These are phyloP conservation scores for Ceratobasidium sp. DNA, from an alignment of 1,284 basidiomycete genomes.

Conservation along the genomic window DNA sequence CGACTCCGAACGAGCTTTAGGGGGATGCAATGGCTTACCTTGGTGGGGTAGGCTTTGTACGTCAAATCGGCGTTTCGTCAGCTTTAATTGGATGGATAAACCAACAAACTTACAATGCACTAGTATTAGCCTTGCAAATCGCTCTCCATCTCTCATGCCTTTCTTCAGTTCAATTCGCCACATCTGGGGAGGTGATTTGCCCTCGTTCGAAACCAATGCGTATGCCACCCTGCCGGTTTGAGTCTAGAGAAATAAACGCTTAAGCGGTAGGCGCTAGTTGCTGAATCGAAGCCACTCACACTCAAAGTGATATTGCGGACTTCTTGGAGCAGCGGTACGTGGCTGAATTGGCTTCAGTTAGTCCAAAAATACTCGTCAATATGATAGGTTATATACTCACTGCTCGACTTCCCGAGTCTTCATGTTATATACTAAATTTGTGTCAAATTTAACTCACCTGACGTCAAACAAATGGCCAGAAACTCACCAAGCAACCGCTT, in stretches of 20 bases:
- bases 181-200: slow-evolving; percentile 81
- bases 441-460: too few species aligned
- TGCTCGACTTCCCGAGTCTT: slow-evolving; percentile 73
- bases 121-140: slow-evolving; percentile 19
- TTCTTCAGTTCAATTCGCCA: slow-evolving; percentile 80
- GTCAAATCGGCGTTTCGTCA: not conserved
- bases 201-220: slow-evolving; percentile 79
- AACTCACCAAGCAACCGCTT: slow-evolving; percentile 79
- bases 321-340: slow-evolving; percentile 81
- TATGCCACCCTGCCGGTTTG: slow-evolving; percentile 55
- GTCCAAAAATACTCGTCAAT: not conserved
- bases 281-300: slow-evolving; percentile 60
- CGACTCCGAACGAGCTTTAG: not conserved
- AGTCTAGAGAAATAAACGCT: not conserved
- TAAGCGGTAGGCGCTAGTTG: too few species aligned
- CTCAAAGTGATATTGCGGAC: slow-evolving; percentile 79
- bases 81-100: not conserved
- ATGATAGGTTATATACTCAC: slow-evolving; percentile 59
- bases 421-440: slow-evolving; percentile 75
- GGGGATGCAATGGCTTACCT: not conserved
- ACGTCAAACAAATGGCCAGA: not conserved
- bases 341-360: slow-evolving; percentile 60
- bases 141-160: slow-evolving; percentile 50
- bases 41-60: slow-evolving; percentile 24
- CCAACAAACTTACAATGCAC: slow-evolving; percentile 23